Percentiles rank a stretch among this genome's conserved stretches.
Conservation (phyloP, 2,329 filamentous ascomycete species). For the Metarhizium album region DNA sequence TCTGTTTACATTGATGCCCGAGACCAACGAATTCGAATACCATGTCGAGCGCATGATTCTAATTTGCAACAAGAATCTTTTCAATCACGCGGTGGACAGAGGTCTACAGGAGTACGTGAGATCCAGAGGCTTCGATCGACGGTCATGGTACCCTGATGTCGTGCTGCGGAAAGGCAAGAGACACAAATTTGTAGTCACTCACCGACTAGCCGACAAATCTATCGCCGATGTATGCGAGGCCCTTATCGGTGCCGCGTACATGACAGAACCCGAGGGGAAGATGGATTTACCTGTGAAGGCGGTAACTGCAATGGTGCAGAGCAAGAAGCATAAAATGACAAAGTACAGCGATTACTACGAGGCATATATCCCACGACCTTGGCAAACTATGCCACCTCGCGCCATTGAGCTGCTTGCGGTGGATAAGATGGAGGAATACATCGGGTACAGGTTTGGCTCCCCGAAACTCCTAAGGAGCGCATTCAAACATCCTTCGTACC, state of each 20-base stretch:
- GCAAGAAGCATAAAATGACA: slow-evolving; percentile 56
- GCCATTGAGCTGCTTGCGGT: slow-evolving; percentile 61
- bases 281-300: slow-evolving; percentile 50
- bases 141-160: slow-evolving; percentile 81
- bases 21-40: slow-evolving; percentile 73
- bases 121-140: slow-evolving; percentile 69
- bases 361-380: slow-evolving; percentile 57
- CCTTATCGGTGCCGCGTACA: slow-evolving; percentile 74
- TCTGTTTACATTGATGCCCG: slow-evolving; percentile 64
- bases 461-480: slow-evolving; percentile 71
- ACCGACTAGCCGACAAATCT: slow-evolving; percentile 74
- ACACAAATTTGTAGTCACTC: slow-evolving; percentile 33
- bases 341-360: slow-evolving; percentile 63
- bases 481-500: slow-evolving; percentile 80
- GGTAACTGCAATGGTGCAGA: slow-evolving; percentile 60
- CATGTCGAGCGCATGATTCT: slow-evolving; percentile 87
- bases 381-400: slow-evolving; percentile 52
- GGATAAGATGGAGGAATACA: slow-evolving; percentile 46
- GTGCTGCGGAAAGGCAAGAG: slow-evolving; percentile 64
- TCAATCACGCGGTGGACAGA: slow-evolving; percentile 59
- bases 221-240: slow-evolving; percentile 94
- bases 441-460: slow-evolving; percentile 56
- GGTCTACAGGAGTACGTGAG: slow-evolving; percentile 66
- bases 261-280: slow-evolving; percentile 30
- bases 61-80: slow-evolving; percentile 84